Conservation (phyloP, 768 basidiomycete genomes). For the Asterophora lycoperdoides region DNA sequence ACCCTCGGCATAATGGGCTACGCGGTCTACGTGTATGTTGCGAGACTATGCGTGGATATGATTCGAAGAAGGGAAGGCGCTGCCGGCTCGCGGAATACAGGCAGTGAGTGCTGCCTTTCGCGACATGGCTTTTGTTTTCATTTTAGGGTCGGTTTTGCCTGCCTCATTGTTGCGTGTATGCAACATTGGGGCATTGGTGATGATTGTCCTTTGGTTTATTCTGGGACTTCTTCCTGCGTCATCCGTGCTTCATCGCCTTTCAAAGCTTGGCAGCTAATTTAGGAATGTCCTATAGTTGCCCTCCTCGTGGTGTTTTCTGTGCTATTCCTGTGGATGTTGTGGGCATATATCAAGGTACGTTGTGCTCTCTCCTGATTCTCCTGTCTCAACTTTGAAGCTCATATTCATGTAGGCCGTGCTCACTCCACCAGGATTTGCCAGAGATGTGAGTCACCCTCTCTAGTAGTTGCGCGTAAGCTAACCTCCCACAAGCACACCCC, state of each 20-base stretch:
- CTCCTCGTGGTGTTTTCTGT: slow-evolving; percentile 60
- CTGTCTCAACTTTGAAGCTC: slow-evolving; percentile 1
- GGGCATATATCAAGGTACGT: slow-evolving; percentile 74
- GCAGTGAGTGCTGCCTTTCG: slow-evolving; percentile 51
- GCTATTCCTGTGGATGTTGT: slow-evolving; percentile 66
- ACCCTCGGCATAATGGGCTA: slow-evolving; percentile 62
- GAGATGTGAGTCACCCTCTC: slow-evolving; percentile 44
- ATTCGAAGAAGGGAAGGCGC: slow-evolving; percentile 43
- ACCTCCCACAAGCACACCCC: slow-evolving; percentile 21
- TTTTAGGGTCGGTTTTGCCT: neutral
- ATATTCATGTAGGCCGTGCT: slow-evolving; percentile 44
- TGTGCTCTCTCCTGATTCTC: neutral
- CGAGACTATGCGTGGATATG: slow-evolving; percentile 65
- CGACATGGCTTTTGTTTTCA: neutral
- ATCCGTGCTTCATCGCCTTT: neutral
- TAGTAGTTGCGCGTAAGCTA: neutral
- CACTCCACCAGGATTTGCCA: slow-evolving; percentile 67
- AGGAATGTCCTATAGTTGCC: slow-evolving; percentile 44
- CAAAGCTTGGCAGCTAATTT: slow-evolving; percentile 5
- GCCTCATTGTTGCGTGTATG: neutral
- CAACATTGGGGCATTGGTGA: no score
- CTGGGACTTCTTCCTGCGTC: no score
- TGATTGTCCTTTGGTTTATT: no score
- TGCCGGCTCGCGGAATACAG: slow-evolving; percentile 46
- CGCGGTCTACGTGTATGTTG: slow-evolving; percentile 75